Base-by-base conservation (phyloP, 2,329 filamentous ascomycete genomes). In the Delphinella strobiligena region DNA sequence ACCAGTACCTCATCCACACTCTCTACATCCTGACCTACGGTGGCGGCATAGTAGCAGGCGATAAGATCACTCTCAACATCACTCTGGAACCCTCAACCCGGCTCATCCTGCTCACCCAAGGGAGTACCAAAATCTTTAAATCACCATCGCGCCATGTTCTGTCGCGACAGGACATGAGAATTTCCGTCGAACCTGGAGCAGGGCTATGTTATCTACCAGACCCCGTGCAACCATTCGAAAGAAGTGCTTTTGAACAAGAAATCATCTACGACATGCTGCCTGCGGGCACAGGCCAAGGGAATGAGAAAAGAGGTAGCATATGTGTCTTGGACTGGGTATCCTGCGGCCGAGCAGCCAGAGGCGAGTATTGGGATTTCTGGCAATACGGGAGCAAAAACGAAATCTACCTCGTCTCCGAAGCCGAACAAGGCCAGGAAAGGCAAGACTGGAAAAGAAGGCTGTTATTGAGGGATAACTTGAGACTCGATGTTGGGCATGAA, bases 61-160 rank as follows among this genome's bases (percentile, higher is more conserved):
- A 98, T 59, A 69, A 74, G 47, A 80, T 96, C 58, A 69, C 80
- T 52, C 73, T 98, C 18, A 66, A 68, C 15, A 72, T 94, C 45
- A 69, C 72, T 8, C 67, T 94, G 35, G 73, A 75, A 9, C 50
- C 68, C 2, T 62, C 65, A 2, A 80, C 85, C 4, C 79, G 77
- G 44, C 72, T 95, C 39, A 63, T 74, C 7, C 57, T 71, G 12
- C 60, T 71, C 19, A 71, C 72, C 1, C 74, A 78, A 66, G 89
- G 89, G 38, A 86, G 87, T 61, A 96, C 91, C 44, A 98, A 96
- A 64, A 78, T 98, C 51, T 96, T 94, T 72, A 93, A 91, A 56
- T 82, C 86, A 1, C 60, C 74, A 35, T 64, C 67, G 40, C 62
- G 63, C 36, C 57, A 54, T 36, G 41, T 63, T 5, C 19, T 55